These are phyloP conservation scores for Cytospora chrysosperma DNA, from an alignment of 2,329 filamentous ascomycete species.

Conservation along the genomic window DNA sequence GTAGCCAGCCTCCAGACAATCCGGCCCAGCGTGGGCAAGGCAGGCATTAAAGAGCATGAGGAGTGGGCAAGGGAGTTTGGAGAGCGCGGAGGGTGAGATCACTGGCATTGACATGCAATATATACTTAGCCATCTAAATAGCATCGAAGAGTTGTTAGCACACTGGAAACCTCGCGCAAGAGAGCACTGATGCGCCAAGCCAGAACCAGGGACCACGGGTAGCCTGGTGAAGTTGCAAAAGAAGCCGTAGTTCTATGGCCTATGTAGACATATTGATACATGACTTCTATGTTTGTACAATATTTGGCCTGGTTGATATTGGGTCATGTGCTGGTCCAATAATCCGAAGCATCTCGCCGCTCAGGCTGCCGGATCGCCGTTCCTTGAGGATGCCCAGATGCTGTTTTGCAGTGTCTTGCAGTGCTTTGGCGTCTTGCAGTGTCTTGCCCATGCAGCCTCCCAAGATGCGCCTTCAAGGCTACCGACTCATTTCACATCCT, in stretches of 20 bases:
- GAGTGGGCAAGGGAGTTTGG: constrained; percentile 94
- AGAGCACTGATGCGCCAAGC: background rate
- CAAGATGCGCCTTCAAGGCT: background rate
- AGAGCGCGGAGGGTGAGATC: constrained; percentile 72
- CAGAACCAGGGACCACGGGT: background rate
- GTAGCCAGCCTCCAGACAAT: constrained; percentile 80
- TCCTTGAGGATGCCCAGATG: background rate
- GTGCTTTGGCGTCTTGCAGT: too few relatives aligned
- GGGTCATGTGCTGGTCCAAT: background rate
- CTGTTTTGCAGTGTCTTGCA: too few relatives aligned
- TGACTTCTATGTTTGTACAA: constrained; percentile 4
- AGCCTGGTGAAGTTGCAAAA: background rate
- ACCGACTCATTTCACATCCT: background rate
- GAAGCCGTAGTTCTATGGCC: background rate
- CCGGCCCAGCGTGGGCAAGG: constrained; percentile 81
- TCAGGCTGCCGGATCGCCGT: background rate
- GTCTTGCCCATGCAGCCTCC: background rate
- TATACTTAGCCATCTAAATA: background rate
- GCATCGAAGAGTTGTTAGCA: background rate
- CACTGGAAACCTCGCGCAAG: background rate
- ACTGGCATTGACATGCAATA: background rate
- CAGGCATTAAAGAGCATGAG: constrained; percentile 85
- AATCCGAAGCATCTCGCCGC: background rate
- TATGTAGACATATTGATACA: background rate
- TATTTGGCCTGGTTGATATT: background rate